Percentiles rank a stretch among this genome's conserved stretches.
phyloP scores from a whole-genome alignment of 179 eudicot genomes.

The Camellia oleifera region DNA sequence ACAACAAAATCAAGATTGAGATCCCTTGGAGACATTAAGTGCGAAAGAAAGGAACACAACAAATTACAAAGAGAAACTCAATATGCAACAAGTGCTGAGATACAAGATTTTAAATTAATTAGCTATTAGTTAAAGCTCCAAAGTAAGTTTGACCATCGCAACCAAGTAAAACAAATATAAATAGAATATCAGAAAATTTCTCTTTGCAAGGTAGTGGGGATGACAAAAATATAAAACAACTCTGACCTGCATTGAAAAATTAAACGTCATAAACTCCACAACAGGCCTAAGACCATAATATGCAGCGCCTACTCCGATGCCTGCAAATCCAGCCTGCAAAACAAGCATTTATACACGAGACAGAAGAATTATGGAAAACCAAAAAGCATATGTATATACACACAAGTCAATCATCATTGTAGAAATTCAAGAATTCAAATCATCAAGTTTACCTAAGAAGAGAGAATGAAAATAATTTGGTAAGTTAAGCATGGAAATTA shows the following conservation, averaged over 20 bases:
- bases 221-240: not conserved
- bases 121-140: not conserved
- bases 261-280: slow-evolving; percentile 88
- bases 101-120: too few species aligned
- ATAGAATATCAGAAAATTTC: not conserved
- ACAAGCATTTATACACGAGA: not conserved
- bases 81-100: not conserved
- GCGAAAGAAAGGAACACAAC: not conserved
- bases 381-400: not conserved
- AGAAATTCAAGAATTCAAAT: not conserved
- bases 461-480: too few species aligned
- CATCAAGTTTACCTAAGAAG: not conserved
- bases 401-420: not conserved
- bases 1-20: slow-evolving; percentile 22
- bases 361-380: not conserved
- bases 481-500: not conserved
- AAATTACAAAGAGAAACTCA: not conserved
- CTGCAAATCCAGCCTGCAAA: slow-evolving; percentile 83
- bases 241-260: slow-evolving; percentile 88
- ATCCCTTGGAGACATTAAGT: slow-evolving; percentile 20
- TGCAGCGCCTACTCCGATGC: slow-evolving; percentile 89
- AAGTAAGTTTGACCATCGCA: not conserved
- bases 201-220: not conserved
- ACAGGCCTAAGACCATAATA: slow-evolving; percentile 68
- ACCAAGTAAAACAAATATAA: not conserved